These are phyloP conservation scores for Wickerhamiella slavikovae DNA, from an alignment of 805 yeast species.

Conservation along the genomic window DNA sequence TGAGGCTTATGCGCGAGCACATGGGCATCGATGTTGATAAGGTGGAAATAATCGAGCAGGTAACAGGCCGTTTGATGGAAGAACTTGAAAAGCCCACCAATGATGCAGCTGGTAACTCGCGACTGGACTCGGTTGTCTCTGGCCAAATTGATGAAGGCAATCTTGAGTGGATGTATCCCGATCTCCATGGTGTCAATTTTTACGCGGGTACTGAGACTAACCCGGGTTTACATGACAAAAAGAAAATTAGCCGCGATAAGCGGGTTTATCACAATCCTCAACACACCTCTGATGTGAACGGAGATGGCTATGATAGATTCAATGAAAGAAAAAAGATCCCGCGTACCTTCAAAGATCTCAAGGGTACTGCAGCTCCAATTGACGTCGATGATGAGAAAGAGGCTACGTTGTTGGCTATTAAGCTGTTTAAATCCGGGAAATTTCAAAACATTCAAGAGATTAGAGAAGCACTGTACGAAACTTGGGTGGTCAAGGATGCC, in stretches of 20 bases:
- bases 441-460: no score
- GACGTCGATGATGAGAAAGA: conserved; percentile 8
- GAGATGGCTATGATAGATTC: conserved; percentile 51
- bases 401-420: conserved; percentile 9
- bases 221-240: conserved; percentile 63
- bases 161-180: conserved; percentile 13
- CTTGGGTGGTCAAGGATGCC: conserved; percentile 1
- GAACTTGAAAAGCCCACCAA: background rate
- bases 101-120: background rate
- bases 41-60: conserved; percentile 11
- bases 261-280: conserved; percentile 47
- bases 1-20: conserved; percentile 92
- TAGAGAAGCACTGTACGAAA: no score
- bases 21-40: conserved; percentile 50
- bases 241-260: conserved; percentile 61
- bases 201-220: conserved; percentile 71
- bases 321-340: conserved; percentile 16
- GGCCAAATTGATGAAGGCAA: conserved; percentile 1
- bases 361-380: no score
- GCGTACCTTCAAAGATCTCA: conserved; percentile 13
- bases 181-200: conserved; percentile 44
- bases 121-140: background rate
- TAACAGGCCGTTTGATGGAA: no score
- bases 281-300: conserved; percentile 57
- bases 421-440: no score